These are phyloP conservation scores for Aleurites moluccanus DNA, from an alignment of 441 rosid species.

Conservation along the genomic window DNA sequence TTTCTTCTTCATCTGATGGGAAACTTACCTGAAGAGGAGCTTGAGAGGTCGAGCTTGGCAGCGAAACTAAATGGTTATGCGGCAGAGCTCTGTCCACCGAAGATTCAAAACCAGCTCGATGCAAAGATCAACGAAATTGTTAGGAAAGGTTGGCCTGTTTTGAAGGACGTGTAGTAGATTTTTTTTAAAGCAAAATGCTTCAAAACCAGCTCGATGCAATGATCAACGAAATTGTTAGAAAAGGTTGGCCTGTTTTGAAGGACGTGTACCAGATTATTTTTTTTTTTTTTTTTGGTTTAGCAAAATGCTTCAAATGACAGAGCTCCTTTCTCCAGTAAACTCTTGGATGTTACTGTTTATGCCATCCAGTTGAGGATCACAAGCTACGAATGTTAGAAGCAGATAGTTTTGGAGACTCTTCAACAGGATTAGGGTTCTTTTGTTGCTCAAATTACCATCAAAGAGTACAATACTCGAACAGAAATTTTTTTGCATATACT, in stretches of 20 bases:
- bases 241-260: conserved; percentile 78
- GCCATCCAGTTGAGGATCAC: background rate
- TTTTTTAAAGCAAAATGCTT: background rate
- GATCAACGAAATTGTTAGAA: conserved; percentile 67
- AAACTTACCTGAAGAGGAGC: conserved; percentile 73
- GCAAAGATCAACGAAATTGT: conserved; percentile 64
- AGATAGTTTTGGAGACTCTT: background rate
- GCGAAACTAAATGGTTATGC: conserved; percentile 76
- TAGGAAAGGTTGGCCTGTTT: conserved; percentile 79
- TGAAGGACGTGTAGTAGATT: conserved; percentile 44
- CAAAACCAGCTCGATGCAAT: conserved; percentile 62
- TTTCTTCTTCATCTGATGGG: conserved; percentile 80
- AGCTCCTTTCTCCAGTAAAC: background rate
- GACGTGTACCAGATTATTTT: conserved; percentile 32
- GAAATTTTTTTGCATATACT: background rate
- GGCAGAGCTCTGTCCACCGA: conserved; percentile 72
- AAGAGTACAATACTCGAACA: background rate
- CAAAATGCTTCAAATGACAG: background rate
- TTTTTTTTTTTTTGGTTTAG: background rate
- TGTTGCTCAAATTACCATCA: no score
- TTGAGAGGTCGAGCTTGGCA: conserved; percentile 67
- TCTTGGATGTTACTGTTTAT: background rate
- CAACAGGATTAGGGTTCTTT: background rate
- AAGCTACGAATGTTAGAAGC: background rate
- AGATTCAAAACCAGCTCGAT: conserved; percentile 56